Evolutionary conservation across 1,139 yeast genomes (phyloP).

Genomic region (Spathaspora jeffriesii): DNA sequence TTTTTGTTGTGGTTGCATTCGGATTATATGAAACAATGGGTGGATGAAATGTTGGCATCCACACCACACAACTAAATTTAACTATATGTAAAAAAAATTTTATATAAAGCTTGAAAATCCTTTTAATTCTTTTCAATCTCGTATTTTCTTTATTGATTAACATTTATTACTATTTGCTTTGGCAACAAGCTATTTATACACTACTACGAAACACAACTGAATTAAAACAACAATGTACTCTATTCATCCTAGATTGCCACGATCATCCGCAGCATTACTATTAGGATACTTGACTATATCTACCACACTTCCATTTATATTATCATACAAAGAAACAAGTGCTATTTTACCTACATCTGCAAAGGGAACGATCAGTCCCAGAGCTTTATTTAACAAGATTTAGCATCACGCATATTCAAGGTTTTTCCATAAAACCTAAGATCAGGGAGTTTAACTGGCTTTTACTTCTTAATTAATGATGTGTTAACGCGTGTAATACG

Average conservation of each 20-base stretch:
- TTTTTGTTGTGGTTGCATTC: slow-evolving; percentile 3
- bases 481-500: slow-evolving; percentile 1
- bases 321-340: slow-evolving; percentile 41
- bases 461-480: neutral
- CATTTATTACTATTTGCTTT: neutral
- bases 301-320: slow-evolving; percentile 42
- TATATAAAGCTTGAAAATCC: neutral
- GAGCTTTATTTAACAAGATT: slow-evolving; percentile 42
- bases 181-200: neutral
- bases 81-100: neutral
- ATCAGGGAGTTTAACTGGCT: neutral
- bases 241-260: slow-evolving; percentile 14
- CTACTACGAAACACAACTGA: neutral
- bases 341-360: slow-evolving; percentile 13
- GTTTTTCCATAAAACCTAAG: neutral
- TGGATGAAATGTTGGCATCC: neutral
- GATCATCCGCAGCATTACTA: slow-evolving; percentile 28
- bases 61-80: neutral
- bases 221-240: slow-evolving; percentile 12
- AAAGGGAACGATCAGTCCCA: slow-evolving; percentile 38
- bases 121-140: neutral
- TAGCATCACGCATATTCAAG: slow-evolving; percentile 10
- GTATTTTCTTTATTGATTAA: neutral
- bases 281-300: slow-evolving; percentile 43
- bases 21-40: neutral